Conservation (phyloP, 2,329 filamentous ascomycete species). For the Botrytis squamosa region DNA sequence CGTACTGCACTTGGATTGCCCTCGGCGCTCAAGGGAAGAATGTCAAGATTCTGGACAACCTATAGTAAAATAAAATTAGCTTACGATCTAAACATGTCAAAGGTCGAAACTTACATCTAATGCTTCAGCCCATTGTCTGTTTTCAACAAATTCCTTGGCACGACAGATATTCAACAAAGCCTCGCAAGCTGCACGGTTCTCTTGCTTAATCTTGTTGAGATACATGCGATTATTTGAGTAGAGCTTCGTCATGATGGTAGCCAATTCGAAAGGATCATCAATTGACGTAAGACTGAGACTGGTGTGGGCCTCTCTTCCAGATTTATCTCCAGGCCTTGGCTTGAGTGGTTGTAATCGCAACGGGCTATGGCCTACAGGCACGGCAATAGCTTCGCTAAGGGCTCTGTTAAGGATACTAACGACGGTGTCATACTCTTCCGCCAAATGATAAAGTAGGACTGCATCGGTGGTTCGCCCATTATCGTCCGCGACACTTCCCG, state of each 20-base stretch:
- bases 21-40: conserved; percentile 74
- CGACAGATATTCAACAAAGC: conserved; percentile 60
- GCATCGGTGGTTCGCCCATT: conserved; percentile 92
- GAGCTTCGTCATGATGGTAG: conserved; percentile 59
- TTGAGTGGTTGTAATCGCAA: conserved; percentile 63
- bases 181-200: conserved; percentile 57
- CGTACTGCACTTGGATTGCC: conserved; percentile 80
- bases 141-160: conserved; percentile 58
- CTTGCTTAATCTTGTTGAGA: conserved; percentile 56
- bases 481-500: conserved; percentile 89
- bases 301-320: conserved; percentile 33
- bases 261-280: conserved; percentile 64
- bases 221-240: conserved; percentile 62
- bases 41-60: conserved; percentile 71
- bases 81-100: conserved; percentile 14
- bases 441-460: conserved; percentile 89
- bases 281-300: conserved; percentile 63
- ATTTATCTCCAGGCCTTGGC: conserved; percentile 29
- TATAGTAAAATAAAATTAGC: conserved; percentile 41
- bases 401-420: conserved; percentile 85
- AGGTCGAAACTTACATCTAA: conserved; percentile 59
- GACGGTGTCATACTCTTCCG: conserved; percentile 94
- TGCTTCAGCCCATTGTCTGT: conserved; percentile 57
- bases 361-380: conserved; percentile 80
- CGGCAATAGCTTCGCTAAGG: conserved; percentile 82